Evolutionary conservation across 2,329 filamentous ascomycete genomes (phyloP), one percentile per base, ranked within the genome.

Genomic region (Didymella lethalis): DNA sequence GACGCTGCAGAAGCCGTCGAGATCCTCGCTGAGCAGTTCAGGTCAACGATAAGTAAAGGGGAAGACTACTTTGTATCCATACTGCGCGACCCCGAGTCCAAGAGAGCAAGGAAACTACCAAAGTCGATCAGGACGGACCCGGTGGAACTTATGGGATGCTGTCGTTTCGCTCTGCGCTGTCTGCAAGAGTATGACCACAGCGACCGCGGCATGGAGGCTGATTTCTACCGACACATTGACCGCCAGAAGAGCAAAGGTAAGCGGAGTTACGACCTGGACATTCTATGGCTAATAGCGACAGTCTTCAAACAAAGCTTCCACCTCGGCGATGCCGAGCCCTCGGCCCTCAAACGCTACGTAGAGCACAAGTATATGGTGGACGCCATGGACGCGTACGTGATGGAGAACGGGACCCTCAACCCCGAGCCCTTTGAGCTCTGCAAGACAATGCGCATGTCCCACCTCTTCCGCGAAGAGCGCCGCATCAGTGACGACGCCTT

Each of bases 261-360:
- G 66, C 23, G 23, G 23, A 23, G 23, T 23, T 2, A 59, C 3
- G 1, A 38, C 8, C 14, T 7, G 20, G 25, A 20, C 45, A n/a
- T 16, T 11, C 6, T n/a, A 25, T 36, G 16, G 18, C 50, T 59
- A 26, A 59, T 32, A 14, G 40, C 0, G 2, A 52, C 50, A 76
- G 70, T 69, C 7, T 80, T 81, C 67, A 80, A 83, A 49, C 70
- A 81, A 46, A 70, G 73, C 28, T 83, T 80, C 71, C 81, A 83
- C 55, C 69, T 74, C 5, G 80, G 74, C 5, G 81, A 83, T 45
- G 63, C 81, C 1, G 77, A 80, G 47, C 77, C 79, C 0, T 72
- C 76, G 3, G 75, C 76, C 0, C 73, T 75, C 26, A 68, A 73
- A 43, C 74, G 71, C 50, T 81, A 80, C 60, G 47, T 70, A 1